A percentile compares a stretch with the other conserved stretches of the same genome.
These are phyloP conservation scores for Pelagophyceae sp. DNA, from an alignment of 352 stramenopile species.

Conservation along the genomic window DNA sequence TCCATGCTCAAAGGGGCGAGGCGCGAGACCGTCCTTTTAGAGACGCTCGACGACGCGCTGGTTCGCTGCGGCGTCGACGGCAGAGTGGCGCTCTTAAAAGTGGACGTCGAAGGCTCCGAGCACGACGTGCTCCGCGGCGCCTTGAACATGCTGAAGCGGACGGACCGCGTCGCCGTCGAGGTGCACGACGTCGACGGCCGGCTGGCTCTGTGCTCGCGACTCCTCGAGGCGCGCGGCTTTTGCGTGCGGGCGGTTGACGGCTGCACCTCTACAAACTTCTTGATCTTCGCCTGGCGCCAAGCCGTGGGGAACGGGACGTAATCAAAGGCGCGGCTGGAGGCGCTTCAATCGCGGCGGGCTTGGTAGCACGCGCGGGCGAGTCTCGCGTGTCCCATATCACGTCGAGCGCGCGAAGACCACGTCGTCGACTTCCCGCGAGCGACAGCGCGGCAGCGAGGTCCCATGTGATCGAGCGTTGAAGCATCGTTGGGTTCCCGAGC, in stretches of 20 bases:
- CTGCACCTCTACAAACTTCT: background rate
- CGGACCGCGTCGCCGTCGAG: background rate
- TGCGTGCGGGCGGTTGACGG: background rate
- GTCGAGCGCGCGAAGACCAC: no score
- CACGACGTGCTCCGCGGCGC: background rate
- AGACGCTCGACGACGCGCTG: background rate
- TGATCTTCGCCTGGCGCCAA: background rate
- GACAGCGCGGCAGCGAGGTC: no score
- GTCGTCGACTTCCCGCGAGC: no score
- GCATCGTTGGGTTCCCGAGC: no score
- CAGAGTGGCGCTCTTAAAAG: background rate
- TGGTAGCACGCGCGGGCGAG: no score
- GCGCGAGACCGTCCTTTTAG: background rate
- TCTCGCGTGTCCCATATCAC: no score
- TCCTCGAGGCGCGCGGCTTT: background rate
- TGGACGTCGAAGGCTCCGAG: background rate
- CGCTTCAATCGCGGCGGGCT: no score
- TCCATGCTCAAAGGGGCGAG: background rate
- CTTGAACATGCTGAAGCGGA: background rate
- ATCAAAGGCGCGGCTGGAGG: no score
- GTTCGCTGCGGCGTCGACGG: background rate
- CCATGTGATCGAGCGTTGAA: no score
- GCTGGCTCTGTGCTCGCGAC: background rate
- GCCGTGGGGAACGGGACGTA: no score
- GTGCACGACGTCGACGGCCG: conserved; percentile 1